A percentile compares a stretch with the other conserved stretches of the same genome.
Conservation (phyloP, 257 asterid species). For the Scutellaria baicalensis region DNA sequence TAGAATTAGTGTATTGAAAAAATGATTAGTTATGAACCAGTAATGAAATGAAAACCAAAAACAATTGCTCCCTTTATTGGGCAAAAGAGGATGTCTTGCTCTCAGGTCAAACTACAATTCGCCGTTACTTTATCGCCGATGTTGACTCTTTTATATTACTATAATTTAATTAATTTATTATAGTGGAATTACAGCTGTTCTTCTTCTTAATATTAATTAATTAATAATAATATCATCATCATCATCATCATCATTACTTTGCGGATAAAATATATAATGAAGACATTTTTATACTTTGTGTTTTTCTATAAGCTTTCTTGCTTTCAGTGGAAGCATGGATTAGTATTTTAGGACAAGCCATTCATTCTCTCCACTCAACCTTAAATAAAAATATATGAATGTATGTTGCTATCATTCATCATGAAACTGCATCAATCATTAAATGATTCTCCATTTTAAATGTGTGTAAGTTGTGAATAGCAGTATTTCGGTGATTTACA, state of each 20-base stretch:
- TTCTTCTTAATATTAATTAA: background rate
- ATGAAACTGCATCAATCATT: too few species aligned
- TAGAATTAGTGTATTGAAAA: background rate
- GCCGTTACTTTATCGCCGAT: slow-evolving; percentile 17
- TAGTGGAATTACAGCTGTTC: slow-evolving; percentile 12
- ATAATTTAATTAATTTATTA: background rate
- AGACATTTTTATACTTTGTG: background rate
- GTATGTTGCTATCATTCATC: too few species aligned
- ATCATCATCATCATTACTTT: background rate
- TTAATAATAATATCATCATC: too few species aligned
- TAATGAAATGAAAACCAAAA: background rate
- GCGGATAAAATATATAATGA: background rate
- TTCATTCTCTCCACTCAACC: background rate
- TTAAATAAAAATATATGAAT: too few species aligned
- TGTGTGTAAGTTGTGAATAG: too few species aligned
- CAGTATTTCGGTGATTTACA: too few species aligned
- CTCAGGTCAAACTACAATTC: slow-evolving; percentile 18
- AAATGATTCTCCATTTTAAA: too few species aligned
- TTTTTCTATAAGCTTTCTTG: background rate
- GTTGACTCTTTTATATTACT: slow-evolving; percentile 3
- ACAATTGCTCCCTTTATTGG: slow-evolving; percentile 1
- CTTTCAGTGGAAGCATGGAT: slow-evolving; percentile 7
- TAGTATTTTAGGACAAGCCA: background rate
- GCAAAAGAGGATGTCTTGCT: slow-evolving; percentile 15
- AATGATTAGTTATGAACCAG: slow-evolving; percentile 1